Conservation (phyloP, 2,329 filamentous ascomycete genomes). For the Aspergillus piperis region DNA sequence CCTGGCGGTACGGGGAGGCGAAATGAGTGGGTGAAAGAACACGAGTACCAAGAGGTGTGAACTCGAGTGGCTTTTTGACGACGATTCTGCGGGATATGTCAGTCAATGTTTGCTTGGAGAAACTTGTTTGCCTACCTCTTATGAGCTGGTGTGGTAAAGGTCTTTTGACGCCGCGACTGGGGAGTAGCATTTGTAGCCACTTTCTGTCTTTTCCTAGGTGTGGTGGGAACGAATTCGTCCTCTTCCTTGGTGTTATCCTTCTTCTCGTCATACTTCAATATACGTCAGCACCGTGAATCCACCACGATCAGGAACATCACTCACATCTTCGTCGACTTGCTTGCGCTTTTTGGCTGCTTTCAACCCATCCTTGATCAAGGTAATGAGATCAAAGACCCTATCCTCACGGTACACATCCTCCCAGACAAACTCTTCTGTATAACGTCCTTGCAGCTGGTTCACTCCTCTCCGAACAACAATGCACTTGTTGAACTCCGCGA, state of each 20-base stretch:
- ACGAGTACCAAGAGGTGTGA: constrained; percentile 90
- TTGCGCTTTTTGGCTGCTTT: constrained; percentile 66
- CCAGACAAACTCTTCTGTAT: constrained; percentile 91
- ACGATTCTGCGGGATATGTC: constrained; percentile 53
- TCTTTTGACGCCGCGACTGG: constrained; percentile 43
- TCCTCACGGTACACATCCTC: constrained; percentile 76
- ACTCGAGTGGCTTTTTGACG: constrained; percentile 86
- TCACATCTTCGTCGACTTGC: constrained; percentile 41
- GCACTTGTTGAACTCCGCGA: constrained; percentile 76
- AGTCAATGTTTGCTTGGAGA: constrained; percentile 25
- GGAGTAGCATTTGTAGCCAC: constrained; percentile 49
- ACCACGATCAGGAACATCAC: constrained; percentile 13
- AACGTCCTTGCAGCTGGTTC: constrained; percentile 83
- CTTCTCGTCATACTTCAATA: constrained; percentile 39
- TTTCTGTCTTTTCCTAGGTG: constrained; percentile 61
- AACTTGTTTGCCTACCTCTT: constrained; percentile 52
- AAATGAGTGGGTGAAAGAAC: constrained; percentile 73
- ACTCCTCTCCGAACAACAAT: constrained; percentile 90
- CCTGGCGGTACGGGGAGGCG: constrained; percentile 85
- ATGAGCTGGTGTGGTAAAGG: constrained; percentile 63
- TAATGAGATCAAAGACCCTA: constrained; percentile 65
- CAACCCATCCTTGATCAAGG: constrained; percentile 64
- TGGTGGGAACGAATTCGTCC: constrained; percentile 41
- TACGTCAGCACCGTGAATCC: constrained; percentile 7
- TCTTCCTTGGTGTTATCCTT: constrained; percentile 44